phyloP scores from a whole-genome alignment of 768 basidiomycete genomes.

The Psilocybe cyanescens region DNA sequence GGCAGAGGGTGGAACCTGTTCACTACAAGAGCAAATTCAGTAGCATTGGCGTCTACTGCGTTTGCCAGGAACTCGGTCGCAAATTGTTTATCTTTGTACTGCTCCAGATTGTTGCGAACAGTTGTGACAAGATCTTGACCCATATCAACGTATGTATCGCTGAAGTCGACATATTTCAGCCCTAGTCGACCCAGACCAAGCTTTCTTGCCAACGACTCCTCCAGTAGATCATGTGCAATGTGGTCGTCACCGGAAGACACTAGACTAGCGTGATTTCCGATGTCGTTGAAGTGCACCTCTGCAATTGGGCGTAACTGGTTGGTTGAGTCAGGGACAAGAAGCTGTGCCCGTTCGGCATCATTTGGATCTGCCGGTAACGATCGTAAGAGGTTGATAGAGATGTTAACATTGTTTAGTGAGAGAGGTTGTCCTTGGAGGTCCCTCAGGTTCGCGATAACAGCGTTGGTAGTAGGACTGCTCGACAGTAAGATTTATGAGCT shows the following conservation, averaged over 20 bases:
- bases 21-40: slow-evolving; percentile 42
- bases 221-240: slow-evolving; percentile 36
- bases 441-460: slow-evolving; percentile 31
- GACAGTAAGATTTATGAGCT: background rate
- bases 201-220: slow-evolving; percentile 31
- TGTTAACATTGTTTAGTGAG: slow-evolving; percentile 18
- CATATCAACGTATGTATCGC: slow-evolving; percentile 40
- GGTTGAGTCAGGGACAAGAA: slow-evolving; percentile 39
- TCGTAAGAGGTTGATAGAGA: slow-evolving; percentile 33
- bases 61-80: slow-evolving; percentile 58
- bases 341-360: slow-evolving; percentile 22
- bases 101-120: slow-evolving; percentile 42
- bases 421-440: slow-evolving; percentile 15
- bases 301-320: slow-evolving; percentile 28
- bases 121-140: slow-evolving; percentile 45
- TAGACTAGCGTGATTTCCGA: slow-evolving; percentile 34
- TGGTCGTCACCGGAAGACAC: slow-evolving; percentile 18
- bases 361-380: slow-evolving; percentile 27
- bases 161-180: slow-evolving; percentile 32
- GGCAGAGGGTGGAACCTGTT: slow-evolving; percentile 28
- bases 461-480: slow-evolving; percentile 33
- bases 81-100: slow-evolving; percentile 47
- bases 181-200: slow-evolving; percentile 39
- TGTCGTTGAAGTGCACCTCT: slow-evolving; percentile 43
- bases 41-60: slow-evolving; percentile 52